Conservation (phyloP, 164 flowering plant species). For the Saururus chinensis region DNA sequence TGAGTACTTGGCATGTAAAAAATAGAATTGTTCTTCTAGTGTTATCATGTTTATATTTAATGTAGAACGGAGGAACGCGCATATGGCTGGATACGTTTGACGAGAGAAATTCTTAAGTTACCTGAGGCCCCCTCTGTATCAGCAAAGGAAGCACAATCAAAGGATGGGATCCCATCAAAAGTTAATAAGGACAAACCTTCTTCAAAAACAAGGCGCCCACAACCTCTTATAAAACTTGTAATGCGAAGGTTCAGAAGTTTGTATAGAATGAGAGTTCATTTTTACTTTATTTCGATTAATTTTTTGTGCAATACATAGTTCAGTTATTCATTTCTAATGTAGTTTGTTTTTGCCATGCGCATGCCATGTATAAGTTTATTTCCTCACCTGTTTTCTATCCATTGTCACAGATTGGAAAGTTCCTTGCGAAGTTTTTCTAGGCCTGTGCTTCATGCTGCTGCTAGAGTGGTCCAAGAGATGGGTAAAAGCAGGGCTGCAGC, state of each 20-base stretch:
- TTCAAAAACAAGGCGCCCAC: conserved; percentile 84
- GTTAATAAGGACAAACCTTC: conserved; percentile 57
- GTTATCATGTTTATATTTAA: background rate
- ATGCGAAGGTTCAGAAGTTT: conserved; percentile 71
- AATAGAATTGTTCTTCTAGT: background rate
- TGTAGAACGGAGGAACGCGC: conserved; percentile 92
- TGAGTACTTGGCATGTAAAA: background rate
- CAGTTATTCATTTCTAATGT: background rate
- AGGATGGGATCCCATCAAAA: conserved; percentile 54
- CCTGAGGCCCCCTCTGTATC: conserved; percentile 82
- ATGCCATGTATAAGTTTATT: background rate
- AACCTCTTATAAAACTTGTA: conserved; percentile 92
- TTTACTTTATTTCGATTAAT: background rate
- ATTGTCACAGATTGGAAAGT: conserved; percentile 68
- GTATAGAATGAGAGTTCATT: background rate
- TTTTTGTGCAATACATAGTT: background rate
- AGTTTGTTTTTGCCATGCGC: background rate
- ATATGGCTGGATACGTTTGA: conserved; percentile 94
- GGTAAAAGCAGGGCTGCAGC: conserved; percentile 99
- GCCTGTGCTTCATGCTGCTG: conserved; percentile 97
- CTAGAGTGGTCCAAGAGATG: conserved; percentile 99
- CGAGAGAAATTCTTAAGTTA: conserved; percentile 86
- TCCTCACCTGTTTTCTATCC: background rate
- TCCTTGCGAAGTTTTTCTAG: conserved; percentile 97
- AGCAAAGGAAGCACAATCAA: conserved; percentile 50